phyloP scores from a whole-genome alignment of 371 early-diverging fungal species.

The Circinella minor region DNA sequence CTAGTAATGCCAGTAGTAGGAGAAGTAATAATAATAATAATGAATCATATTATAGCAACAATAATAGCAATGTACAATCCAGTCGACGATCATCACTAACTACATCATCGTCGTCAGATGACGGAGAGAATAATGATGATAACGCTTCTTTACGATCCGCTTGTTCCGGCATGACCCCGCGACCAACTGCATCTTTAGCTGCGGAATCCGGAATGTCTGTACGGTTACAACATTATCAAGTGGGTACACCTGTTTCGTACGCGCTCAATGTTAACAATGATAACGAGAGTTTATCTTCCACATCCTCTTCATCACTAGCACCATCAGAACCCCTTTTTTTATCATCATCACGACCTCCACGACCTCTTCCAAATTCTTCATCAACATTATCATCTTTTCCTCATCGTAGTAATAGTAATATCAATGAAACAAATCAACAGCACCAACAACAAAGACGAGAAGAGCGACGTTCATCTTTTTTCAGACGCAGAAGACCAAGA shows the following conservation, averaged over 20 bases:
- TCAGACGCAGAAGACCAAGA: conserved; percentile 7
- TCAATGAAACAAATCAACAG: not conserved
- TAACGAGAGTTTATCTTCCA: not conserved
- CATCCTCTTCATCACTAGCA: not conserved
- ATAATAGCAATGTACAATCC: not conserved
- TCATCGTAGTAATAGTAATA: not conserved
- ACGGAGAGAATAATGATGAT: not conserved
- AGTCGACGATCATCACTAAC: not conserved
- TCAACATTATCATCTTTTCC: not conserved
- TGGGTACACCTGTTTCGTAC: conserved; percentile 27
- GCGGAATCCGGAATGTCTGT: conserved; percentile 23
- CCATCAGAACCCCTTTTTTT: no score
- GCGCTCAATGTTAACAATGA: not conserved
- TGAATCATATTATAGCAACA: not conserved
- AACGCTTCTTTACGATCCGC: conserved; percentile 21
- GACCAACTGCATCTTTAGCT: not conserved
- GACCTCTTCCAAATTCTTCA: not conserved
- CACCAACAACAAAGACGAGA: conserved; percentile 4
- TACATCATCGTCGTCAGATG: not conserved
- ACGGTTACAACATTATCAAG: conserved; percentile 20
- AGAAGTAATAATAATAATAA: not conserved
- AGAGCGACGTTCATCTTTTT: not conserved
- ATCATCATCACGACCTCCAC: not conserved
- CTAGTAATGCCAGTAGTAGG: no score
- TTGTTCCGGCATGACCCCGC: conserved; percentile 13